Conservation (phyloP, 129 eudicot species). For the Logfia minima region DNA sequence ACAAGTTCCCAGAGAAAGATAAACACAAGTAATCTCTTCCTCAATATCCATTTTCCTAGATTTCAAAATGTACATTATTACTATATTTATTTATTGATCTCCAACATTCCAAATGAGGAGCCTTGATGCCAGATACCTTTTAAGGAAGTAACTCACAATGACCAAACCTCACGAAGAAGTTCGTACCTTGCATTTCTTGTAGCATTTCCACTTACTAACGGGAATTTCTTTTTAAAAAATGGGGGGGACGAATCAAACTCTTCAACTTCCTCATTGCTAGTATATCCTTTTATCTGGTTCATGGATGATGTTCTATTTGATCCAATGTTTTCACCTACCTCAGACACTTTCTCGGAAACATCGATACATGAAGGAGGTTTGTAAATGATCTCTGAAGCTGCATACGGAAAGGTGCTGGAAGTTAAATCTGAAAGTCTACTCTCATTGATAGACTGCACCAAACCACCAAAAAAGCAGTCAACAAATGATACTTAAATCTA, state of each 20-base stretch:
- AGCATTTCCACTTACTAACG: slow-evolving; percentile 32
- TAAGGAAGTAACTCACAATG: slow-evolving; percentile 28
- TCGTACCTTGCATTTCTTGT: slow-evolving; percentile 60
- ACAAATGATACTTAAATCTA: neutral
- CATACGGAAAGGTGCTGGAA: slow-evolving; percentile 47
- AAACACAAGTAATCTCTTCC: slow-evolving; percentile 8
- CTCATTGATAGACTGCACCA: slow-evolving; percentile 59
- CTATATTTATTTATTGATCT: slow-evolving; percentile 8
- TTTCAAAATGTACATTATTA: slow-evolving; percentile 13
- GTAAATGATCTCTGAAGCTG: slow-evolving; percentile 51
- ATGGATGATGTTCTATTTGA: neutral
- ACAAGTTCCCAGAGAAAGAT: slow-evolving; percentile 10
- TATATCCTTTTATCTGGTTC: slow-evolving; percentile 49
- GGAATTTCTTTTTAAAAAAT: slow-evolving; percentile 36
- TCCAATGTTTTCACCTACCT: slow-evolving; percentile 41
- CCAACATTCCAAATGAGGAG: slow-evolving; percentile 7
- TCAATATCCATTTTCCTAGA: slow-evolving; percentile 21
- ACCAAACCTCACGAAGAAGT: slow-evolving; percentile 87
- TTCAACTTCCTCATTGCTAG: slow-evolving; percentile 66
- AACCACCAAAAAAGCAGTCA: slow-evolving; percentile 5
- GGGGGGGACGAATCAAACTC: slow-evolving; percentile 53
- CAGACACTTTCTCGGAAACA: slow-evolving; percentile 52
- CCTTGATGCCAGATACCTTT: slow-evolving; percentile 13
- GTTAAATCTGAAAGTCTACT: slow-evolving; percentile 49
- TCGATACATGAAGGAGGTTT: slow-evolving; percentile 52